phyloP scores from a whole-genome alignment of 306 rosid genomes.

The Corylus heterophylla region DNA sequence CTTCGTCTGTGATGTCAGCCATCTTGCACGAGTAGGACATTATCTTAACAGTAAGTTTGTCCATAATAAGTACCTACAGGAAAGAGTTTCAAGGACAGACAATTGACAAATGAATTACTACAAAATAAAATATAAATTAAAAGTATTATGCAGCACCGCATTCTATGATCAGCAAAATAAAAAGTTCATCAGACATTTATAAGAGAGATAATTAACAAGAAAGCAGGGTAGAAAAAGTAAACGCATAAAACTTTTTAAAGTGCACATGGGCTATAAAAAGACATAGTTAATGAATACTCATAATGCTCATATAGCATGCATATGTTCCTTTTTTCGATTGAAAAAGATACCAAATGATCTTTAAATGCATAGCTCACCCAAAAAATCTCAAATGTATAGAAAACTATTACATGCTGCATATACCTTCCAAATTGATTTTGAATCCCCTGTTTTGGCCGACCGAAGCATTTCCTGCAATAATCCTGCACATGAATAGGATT shows the following conservation, averaged over 20 bases:
- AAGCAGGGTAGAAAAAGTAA: neutral
- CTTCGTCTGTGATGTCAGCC: constrained; percentile 97
- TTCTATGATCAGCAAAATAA: neutral
- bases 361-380: neutral
- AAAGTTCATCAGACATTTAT: neutral
- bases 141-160: no score
- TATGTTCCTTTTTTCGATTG: neutral
- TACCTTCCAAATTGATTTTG: constrained; percentile 96
- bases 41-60: constrained; percentile 88
- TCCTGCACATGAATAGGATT: constrained; percentile 48
- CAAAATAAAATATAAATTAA: neutral
- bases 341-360: neutral
- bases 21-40: constrained; percentile 97
- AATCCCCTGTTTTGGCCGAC: constrained; percentile 79
- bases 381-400: neutral
- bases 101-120: constrained; percentile 13
- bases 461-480: constrained; percentile 90
- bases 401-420: constrained; percentile 21
- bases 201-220: constrained; percentile 7
- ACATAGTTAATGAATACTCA: neutral
- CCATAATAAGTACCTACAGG: constrained; percentile 93
- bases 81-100: constrained; percentile 31
- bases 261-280: neutral
- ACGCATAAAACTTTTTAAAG: neutral
- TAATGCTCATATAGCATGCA: neutral